These are phyloP conservation scores for Rhizopogon vinicolor DNA, from an alignment of 768 basidiomycete genomes.

Conservation along the genomic window DNA sequence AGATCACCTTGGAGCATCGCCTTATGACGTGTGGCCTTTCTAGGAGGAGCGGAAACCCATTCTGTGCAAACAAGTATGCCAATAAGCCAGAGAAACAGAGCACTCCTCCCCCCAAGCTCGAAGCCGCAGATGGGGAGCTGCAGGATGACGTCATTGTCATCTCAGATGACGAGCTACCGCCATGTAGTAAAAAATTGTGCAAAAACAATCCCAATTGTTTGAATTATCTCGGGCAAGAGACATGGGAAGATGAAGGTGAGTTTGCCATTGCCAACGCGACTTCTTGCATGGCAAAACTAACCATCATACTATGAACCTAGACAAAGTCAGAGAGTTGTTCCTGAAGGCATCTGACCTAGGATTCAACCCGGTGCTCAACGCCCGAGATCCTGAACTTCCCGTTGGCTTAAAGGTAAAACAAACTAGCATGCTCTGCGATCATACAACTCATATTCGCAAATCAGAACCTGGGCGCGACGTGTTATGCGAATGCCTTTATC, in stretches of 20 bases:
- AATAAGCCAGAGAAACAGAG: conserved; percentile 14
- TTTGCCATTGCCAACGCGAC: conserved; percentile 8
- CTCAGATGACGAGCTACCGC: conserved; percentile 57
- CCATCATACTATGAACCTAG: conserved; percentile 29
- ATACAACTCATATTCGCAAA: conserved; percentile 2
- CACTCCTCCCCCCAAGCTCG: conserved; percentile 5
- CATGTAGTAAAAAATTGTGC: conserved; percentile 63
- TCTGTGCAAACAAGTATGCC: conserved; percentile 58
- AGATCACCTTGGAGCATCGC: conserved; percentile 66
- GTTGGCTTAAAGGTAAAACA: conserved; percentile 68
- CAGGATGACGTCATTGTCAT: conserved; percentile 65
- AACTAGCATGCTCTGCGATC: not conserved
- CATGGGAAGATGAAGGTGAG: conserved; percentile 73
- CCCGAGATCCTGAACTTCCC: conserved; percentile 52
- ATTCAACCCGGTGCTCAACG: conserved; percentile 45
- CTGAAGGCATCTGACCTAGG: conserved; percentile 49
- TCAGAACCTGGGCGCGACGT: conserved; percentile 95
- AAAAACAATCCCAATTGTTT: conserved; percentile 79
- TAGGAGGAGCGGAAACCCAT: conserved; percentile 39
- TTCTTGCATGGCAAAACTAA: not conserved
- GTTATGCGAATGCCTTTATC: conserved; percentile 93
- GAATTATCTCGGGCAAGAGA: conserved; percentile 81
- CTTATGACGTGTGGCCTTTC: conserved; percentile 67
- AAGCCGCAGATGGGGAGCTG: conserved; percentile 35
- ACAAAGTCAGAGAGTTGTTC: conserved; percentile 45